phyloP scores from a whole-genome alignment of 1,284 basidiomycete species.

The Puccinia brachypodii region DNA sequence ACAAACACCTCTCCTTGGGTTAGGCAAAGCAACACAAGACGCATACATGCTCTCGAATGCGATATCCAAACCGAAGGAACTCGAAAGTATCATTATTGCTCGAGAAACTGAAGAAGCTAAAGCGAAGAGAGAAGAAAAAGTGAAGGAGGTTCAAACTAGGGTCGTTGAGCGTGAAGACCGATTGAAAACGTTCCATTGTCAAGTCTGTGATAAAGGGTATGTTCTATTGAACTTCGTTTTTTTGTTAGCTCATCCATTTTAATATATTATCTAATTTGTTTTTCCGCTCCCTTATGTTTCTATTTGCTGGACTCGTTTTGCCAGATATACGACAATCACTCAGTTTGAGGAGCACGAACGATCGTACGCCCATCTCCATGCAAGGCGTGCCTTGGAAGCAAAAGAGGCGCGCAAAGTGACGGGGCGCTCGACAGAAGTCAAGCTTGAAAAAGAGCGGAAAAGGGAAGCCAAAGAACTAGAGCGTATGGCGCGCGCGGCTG shows the following conservation, averaged over 20 bases:
- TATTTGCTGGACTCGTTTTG: background rate
- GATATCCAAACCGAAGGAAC: conserved; percentile 44
- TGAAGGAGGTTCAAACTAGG: conserved; percentile 31
- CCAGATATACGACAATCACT: conserved; percentile 46
- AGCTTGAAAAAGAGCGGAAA: conserved; percentile 42
- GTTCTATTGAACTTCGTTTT: background rate
- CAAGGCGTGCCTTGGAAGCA: conserved; percentile 35
- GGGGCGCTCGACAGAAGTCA: conserved; percentile 23
- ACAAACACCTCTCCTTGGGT: conserved; percentile 38
- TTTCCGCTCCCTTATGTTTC: background rate
- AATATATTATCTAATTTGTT: background rate
- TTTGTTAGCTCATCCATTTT: background rate
- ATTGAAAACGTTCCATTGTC: conserved; percentile 43
- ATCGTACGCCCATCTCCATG: conserved; percentile 48
- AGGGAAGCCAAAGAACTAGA: conserved; percentile 44
- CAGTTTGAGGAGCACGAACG: conserved; percentile 49
- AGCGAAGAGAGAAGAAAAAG: conserved; percentile 43
- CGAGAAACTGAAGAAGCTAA: conserved; percentile 33
- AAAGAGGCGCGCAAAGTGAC: conserved; percentile 31
- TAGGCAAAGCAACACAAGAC: conserved; percentile 47
- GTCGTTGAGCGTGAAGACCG: conserved; percentile 43
- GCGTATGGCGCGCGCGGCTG: conserved; percentile 38
- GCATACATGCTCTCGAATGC: conserved; percentile 41
- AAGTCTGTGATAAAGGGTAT: conserved; percentile 47
- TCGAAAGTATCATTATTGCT: conserved; percentile 39